A percentile compares a stretch with the other conserved stretches of the same genome.
These are phyloP conservation scores for Coelastrella sp. DNA, from an alignment of 139 green algal species.

Conservation along the genomic window DNA sequence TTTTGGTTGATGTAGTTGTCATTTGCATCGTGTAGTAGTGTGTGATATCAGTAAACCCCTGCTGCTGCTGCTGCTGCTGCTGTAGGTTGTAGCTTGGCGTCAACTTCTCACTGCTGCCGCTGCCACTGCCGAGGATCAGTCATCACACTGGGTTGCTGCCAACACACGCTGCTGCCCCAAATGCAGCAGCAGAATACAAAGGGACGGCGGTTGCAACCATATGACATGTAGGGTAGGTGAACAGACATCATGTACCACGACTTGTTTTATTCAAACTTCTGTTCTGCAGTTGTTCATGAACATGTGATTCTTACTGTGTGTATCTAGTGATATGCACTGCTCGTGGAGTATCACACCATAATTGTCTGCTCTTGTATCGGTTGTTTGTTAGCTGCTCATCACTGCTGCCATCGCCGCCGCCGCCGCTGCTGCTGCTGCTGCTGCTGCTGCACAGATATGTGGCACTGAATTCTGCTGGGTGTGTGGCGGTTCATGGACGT, in stretches of 20 bases:
- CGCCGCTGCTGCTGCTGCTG: constrained; percentile 3
- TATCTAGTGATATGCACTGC: too few relatives aligned
- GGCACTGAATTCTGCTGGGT: constrained; percentile 1
- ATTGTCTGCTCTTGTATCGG: too few relatives aligned
- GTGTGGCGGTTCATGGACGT: constrained; percentile 5
- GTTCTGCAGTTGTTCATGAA: neutral
- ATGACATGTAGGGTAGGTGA: constrained; percentile 13
- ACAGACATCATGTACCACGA: too few relatives aligned
- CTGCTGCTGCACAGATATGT: constrained; percentile 16
- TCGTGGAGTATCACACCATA: too few relatives aligned
- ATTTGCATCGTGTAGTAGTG: too few relatives aligned
- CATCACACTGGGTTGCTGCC: neutral
- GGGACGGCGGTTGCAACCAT: constrained; percentile 29
- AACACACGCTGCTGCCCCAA: neutral
- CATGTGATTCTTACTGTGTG: neutral
- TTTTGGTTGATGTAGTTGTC: too few relatives aligned
- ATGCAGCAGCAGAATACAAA: constrained; percentile 1
- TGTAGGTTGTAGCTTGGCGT: neutral
- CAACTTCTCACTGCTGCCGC: neutral
- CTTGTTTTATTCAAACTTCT: too few relatives aligned
- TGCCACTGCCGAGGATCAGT: neutral
- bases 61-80: neutral
- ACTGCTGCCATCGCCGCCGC: neutral
- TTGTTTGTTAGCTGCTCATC: neutral
- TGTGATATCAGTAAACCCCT: too few relatives aligned